Base-by-base conservation (phyloP, 345 rosid genomes). In the Eutrema heterophyllum region DNA sequence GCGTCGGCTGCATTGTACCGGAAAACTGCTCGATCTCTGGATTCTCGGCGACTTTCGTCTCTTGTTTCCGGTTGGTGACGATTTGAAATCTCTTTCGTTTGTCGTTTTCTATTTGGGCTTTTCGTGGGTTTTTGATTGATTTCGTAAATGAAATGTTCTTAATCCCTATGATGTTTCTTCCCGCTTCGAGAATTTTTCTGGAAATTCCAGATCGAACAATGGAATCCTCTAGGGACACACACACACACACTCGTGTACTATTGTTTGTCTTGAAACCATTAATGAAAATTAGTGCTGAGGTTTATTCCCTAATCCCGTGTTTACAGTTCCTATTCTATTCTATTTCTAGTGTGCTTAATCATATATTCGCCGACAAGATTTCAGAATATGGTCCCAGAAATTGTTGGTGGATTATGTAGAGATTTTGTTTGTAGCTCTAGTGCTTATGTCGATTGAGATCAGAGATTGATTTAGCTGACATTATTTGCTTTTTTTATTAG, bases 101-200 rank as follows among this genome's bases (percentile, higher is more conserved):
- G 80, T 77, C 76, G 71, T 70, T 59, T 76, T 70, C 32, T 70
- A 39, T 38, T 45, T 69, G 70, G 70, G 57, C 2, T n/a, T n/a
- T n/a, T n/a, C n/a, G n/a, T n/a, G n/a, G n/a, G n/a, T n/a, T n/a
- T n/a, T n/a, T n/a, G n/a, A n/a, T n/a, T n/a, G n/a, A n/a, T n/a
- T n/a, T n/a, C n/a, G n/a, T n/a, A n/a, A n/a, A n/a, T n/a, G 32
- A 24, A 57, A 15, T 21, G 59, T 66, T 70, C 12, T 36, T 46
- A 70, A 40, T 70, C 71, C 75, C 76, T 56, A 71, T 49, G 57
- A 5, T 68, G n/a, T n/a, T n/a, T n/a, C n/a, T n/a, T n/a, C n/a
- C n/a, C n/a, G 24, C 24, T 21, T 63, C 35, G 11, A 9, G 29
- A 45, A 64, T 56, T n/a, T n/a, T 33, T 75, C 41, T 43, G 21